These are phyloP conservation scores for Saturnispora mendoncae DNA, from an alignment of 805 yeast species.

Conservation along the genomic window DNA sequence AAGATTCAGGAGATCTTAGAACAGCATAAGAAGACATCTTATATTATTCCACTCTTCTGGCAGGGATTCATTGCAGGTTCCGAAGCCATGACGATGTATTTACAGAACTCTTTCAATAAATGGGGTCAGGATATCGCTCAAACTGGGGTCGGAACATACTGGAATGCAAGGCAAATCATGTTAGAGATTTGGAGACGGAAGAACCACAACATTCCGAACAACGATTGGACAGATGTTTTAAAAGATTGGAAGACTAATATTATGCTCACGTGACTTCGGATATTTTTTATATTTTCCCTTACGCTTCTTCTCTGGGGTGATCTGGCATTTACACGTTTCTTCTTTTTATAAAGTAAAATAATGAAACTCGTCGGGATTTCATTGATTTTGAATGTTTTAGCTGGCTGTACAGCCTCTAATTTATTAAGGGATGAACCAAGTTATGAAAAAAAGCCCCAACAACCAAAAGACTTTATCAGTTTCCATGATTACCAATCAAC, in stretches of 20 bases:
- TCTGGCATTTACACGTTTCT: neutral
- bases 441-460: slow-evolving; percentile 17
- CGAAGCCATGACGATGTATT: slow-evolving; percentile 49
- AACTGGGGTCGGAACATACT: slow-evolving; percentile 66
- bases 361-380: neutral
- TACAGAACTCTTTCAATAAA: slow-evolving; percentile 57
- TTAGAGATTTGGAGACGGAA: slow-evolving; percentile 79
- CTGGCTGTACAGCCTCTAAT: neutral
- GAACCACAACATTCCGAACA: slow-evolving; percentile 45
- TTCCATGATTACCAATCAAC: slow-evolving; percentile 27
- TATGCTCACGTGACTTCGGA: slow-evolving; percentile 45
- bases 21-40: slow-evolving; percentile 36
- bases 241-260: slow-evolving; percentile 81
- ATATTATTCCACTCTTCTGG: slow-evolving; percentile 75
- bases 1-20: slow-evolving; percentile 50
- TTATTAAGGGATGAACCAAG: neutral
- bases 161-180: slow-evolving; percentile 82
- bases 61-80: slow-evolving; percentile 86
- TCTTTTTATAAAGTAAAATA: neutral
- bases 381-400: neutral
- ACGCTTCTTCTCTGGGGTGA: neutral
- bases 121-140: slow-evolving; percentile 64
- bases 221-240: slow-evolving; percentile 72
- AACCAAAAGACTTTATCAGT: slow-evolving; percentile 15
- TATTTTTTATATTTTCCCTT: slow-evolving; percentile 3